Evolutionary conservation across 228 moss, liverwort and hornwort species (phyloP).

Genomic region (Sphagnum magellanicum): DNA sequence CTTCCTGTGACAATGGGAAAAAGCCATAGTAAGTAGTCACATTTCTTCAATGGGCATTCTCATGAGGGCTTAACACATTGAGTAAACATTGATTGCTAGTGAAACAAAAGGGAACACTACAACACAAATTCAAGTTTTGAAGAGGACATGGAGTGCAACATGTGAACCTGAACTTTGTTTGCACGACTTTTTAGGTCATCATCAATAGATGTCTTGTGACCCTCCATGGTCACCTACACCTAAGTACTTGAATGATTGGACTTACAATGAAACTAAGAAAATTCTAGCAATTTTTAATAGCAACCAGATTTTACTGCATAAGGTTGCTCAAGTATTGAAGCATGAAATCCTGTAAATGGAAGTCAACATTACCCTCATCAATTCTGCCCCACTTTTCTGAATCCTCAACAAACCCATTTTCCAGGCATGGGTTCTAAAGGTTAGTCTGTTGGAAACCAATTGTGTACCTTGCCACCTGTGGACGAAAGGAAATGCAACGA

Average conservation of each 20-base stretch:
- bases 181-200: slow-evolving; percentile 82
- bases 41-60: neutral
- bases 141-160: neutral
- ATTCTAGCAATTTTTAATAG: neutral
- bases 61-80: neutral
- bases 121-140: neutral
- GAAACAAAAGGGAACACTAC: no score
- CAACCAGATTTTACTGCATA: neutral
- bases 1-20: slow-evolving; percentile 24
- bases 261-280: neutral
- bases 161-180: slow-evolving; percentile 50
- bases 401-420: no score
- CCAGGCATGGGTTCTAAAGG: no score
- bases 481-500: no score
- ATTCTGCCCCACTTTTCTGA: no score
- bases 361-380: no score
- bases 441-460: no score
- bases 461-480: no score
- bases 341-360: no score
- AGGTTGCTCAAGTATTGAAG: no score
- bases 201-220: slow-evolving; percentile 57
- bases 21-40: neutral
- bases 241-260: neutral
- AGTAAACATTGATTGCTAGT: no score
- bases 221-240: slow-evolving; percentile 59